Evolutionary conservation across 345 rosid species (phyloP).

Genomic region (Eucalyptus marginata): DNA sequence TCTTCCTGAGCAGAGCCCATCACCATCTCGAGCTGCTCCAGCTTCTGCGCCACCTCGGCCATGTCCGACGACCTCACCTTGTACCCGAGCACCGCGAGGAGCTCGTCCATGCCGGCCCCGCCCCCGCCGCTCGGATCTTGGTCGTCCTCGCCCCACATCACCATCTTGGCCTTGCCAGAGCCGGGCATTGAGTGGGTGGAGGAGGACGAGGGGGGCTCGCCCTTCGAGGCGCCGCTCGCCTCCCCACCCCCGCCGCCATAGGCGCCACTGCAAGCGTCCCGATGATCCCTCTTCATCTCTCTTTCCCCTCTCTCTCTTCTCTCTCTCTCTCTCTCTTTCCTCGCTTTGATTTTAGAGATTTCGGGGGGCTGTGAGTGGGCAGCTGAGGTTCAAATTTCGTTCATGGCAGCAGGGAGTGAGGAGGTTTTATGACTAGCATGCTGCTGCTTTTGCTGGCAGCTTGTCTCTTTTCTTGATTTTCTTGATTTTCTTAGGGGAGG

Average conservation of each 20-base stretch:
- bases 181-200: not conserved
- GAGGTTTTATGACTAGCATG: not conserved
- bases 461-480: too few species aligned
- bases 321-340: not conserved
- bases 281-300: conserved; percentile 49
- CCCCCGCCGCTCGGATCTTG: conserved; percentile 21
- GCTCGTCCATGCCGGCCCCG: conserved; percentile 78
- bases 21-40: conserved; percentile 80
- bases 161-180: conserved; percentile 20
- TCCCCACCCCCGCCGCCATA: not conserved
- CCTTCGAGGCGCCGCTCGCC: not conserved
- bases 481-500: not conserved
- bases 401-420: not conserved
- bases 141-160: conserved; percentile 18
- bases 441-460: not conserved
- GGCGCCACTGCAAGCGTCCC: conserved; percentile 11
- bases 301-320: too few species aligned
- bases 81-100: conserved; percentile 72
- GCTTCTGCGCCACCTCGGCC: conserved; percentile 85
- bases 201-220: not conserved
- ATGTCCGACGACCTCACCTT: conserved; percentile 71
- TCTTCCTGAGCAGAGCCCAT: conserved; percentile 55
- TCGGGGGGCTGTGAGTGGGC: not conserved
- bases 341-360: not conserved
- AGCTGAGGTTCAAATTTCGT: not conserved